Conservation (phyloP, 805 yeast genomes). For the Lachancea waltii region DNA sequence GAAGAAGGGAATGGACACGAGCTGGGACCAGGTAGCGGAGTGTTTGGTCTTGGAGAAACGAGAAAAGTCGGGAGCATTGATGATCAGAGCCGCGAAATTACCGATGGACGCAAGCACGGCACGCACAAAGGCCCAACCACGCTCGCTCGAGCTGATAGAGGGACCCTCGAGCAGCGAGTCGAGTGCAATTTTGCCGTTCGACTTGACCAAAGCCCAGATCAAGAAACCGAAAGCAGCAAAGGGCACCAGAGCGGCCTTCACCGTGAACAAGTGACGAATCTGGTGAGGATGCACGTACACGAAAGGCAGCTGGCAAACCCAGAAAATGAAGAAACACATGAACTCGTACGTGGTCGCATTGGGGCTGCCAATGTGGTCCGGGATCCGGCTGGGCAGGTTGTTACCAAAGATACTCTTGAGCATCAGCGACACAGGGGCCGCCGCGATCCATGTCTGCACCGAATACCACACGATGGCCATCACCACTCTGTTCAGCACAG, state of each 20-base stretch:
- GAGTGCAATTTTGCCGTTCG: slow-evolving; percentile 47
- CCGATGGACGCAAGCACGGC: slow-evolving; percentile 77
- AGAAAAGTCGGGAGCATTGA: slow-evolving; percentile 85
- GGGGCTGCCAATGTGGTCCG: slow-evolving; percentile 50
- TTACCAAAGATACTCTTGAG: slow-evolving; percentile 68
- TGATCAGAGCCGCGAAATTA: slow-evolving; percentile 82
- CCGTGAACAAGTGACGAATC: slow-evolving; percentile 76
- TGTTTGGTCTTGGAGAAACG: slow-evolving; percentile 62
- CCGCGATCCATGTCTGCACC: slow-evolving; percentile 81
- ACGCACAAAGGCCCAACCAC: slow-evolving; percentile 78
- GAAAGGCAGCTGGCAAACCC: slow-evolving; percentile 74
- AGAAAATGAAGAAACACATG: slow-evolving; percentile 72
- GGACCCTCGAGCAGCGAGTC: slow-evolving; percentile 33
- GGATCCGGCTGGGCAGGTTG: slow-evolving; percentile 54
- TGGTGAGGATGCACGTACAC: slow-evolving; percentile 77
- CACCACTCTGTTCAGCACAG: slow-evolving; percentile 78
- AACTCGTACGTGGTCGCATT: slow-evolving; percentile 68
- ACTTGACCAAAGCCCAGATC: slow-evolving; percentile 76
- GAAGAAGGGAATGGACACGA: slow-evolving; percentile 63
- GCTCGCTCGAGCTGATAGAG: slow-evolving; percentile 48
- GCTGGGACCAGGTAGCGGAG: slow-evolving; percentile 51
- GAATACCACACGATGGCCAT: slow-evolving; percentile 87
- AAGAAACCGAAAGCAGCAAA: slow-evolving; percentile 78
- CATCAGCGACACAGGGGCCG: slow-evolving; percentile 75
- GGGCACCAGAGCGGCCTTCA: slow-evolving; percentile 73